These are phyloP conservation scores for Metschnikowia rubicola DNA, from an alignment of 805 yeast species.

Conservation along the genomic window DNA sequence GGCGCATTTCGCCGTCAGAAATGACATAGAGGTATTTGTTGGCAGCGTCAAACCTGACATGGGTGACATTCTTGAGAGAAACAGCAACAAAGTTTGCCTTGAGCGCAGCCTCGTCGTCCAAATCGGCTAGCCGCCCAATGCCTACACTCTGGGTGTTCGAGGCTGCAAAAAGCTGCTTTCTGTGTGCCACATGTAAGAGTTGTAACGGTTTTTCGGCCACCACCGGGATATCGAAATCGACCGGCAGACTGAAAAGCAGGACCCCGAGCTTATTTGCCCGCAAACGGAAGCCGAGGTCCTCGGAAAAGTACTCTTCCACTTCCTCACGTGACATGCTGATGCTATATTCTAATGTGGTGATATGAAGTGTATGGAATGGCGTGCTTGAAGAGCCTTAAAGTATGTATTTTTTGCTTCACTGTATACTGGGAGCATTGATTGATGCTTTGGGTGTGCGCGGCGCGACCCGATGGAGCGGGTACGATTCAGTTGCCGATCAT, in stretches of 20 bases:
- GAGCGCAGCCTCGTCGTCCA: constrained; percentile 21
- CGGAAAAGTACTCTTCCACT: constrained; percentile 24
- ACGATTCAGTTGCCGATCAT: too few species aligned
- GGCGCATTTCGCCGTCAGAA: constrained; percentile 19
- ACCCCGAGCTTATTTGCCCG: constrained; percentile 33
- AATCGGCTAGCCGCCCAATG: constrained; percentile 30
- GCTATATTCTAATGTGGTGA: too few species aligned
- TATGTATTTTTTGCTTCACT: too few species aligned
- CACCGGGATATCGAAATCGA: constrained; percentile 22
- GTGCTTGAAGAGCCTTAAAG: too few species aligned
- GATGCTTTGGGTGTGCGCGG: too few species aligned
- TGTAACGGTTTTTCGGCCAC: constrained; percentile 16
- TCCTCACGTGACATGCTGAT: constrained; percentile 7
- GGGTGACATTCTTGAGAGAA: constrained; percentile 16
- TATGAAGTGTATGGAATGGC: too few species aligned
- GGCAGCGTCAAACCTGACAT: constrained; percentile 17
- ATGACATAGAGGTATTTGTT: constrained; percentile 25
- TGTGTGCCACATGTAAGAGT: constrained; percentile 37
- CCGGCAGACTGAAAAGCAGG: constrained; percentile 23
- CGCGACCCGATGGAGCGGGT: too few species aligned
- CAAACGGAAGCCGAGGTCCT: constrained; percentile 46
- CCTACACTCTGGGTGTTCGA: constrained; percentile 34
- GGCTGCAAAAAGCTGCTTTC: constrained; percentile 32
- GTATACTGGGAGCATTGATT: neutral
- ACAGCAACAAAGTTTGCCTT: constrained; percentile 3